Percentiles rank a stretch among this genome's conserved stretches.
These are phyloP conservation scores for Clavispora asparagi DNA, from an alignment of 805 yeast genomes.

Conservation along the genomic window DNA sequence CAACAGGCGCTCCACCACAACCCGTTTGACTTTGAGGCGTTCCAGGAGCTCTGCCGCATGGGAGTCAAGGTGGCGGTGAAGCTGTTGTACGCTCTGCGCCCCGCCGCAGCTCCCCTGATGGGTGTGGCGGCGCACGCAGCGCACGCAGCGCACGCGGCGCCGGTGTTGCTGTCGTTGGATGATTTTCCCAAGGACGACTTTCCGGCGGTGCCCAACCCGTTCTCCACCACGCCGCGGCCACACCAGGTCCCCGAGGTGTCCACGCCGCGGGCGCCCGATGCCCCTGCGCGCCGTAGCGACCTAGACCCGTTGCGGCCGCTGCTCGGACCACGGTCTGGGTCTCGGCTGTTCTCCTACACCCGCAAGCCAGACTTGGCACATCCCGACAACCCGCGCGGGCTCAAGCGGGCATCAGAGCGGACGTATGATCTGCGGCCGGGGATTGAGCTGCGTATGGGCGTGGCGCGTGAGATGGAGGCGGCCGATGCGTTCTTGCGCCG, in stretches of 20 bases:
- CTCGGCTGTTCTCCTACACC: conserved; percentile 8
- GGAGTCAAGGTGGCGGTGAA: conserved; percentile 67
- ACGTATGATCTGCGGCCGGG: not conserved
- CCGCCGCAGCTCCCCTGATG: not conserved
- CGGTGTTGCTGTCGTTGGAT: not conserved
- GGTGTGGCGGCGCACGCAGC: not conserved
- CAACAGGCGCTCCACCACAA: conserved; percentile 65
- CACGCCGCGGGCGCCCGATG: conserved; percentile 28
- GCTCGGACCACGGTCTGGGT: conserved; percentile 3
- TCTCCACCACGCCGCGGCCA: conserved; percentile 30
- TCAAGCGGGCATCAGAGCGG: conserved; percentile 9
- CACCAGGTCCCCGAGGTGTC: conserved; percentile 7
- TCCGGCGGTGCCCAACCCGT: conserved; percentile 11
- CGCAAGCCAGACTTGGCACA: conserved; percentile 8
- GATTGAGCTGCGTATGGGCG: not conserved
- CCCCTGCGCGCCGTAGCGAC: conserved; percentile 26
- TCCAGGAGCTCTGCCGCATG: conserved; percentile 64
- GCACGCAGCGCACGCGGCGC: not conserved
- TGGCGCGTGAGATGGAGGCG: conserved; percentile 7
- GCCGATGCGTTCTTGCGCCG: conserved; percentile 40
- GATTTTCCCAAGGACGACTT: conserved; percentile 6
- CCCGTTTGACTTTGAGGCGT: conserved; percentile 84
- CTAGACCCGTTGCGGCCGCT: conserved; percentile 4
- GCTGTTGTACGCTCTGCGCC: conserved; percentile 38
- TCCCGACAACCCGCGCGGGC: conserved; percentile 7